Evolutionary conservation across 768 basidiomycete species (phyloP).

Genomic region (Boletus barrowsii): DNA sequence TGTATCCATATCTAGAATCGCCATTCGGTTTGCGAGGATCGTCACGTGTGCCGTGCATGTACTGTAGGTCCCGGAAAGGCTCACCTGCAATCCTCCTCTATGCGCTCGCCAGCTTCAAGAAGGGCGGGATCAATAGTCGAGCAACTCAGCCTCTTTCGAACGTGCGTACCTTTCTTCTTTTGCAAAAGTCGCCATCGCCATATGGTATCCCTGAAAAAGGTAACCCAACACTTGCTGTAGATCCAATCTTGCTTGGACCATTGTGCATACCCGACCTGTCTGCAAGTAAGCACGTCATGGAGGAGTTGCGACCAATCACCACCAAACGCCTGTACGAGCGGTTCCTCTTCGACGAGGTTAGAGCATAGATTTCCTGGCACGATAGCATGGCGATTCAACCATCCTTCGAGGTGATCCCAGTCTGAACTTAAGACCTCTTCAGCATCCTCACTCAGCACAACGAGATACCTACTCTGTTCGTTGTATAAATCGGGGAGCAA

Average conservation of each 20-base stretch:
- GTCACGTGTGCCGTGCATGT: not conserved
- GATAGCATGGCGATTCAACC: not conserved
- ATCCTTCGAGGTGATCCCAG: conserved; percentile 1
- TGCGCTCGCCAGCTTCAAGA: not conserved
- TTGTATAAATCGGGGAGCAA: not conserved
- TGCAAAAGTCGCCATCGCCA: conserved; percentile 1
- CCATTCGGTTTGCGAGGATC: not conserved
- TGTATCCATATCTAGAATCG: not conserved
- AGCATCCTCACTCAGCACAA: no score
- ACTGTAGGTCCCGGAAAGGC: not conserved
- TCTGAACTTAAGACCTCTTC: not conserved
- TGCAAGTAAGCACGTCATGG: not conserved
- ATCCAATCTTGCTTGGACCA: conserved; percentile 7
- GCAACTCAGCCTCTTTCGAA: not conserved
- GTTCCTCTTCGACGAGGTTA: not conserved
- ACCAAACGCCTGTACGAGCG: not conserved
- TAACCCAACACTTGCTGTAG: not conserved
- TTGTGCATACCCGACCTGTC: not conserved
- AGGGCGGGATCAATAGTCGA: no score
- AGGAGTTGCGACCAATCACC: conserved; percentile 3
- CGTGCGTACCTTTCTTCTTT: not conserved
- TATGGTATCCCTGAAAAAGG: not conserved
- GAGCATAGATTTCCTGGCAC: not conserved
- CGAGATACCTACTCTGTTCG: not conserved
- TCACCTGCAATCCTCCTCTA: not conserved